Conservation (phyloP, 1,139 yeast species). For the Yamadazyma dushanensis region DNA sequence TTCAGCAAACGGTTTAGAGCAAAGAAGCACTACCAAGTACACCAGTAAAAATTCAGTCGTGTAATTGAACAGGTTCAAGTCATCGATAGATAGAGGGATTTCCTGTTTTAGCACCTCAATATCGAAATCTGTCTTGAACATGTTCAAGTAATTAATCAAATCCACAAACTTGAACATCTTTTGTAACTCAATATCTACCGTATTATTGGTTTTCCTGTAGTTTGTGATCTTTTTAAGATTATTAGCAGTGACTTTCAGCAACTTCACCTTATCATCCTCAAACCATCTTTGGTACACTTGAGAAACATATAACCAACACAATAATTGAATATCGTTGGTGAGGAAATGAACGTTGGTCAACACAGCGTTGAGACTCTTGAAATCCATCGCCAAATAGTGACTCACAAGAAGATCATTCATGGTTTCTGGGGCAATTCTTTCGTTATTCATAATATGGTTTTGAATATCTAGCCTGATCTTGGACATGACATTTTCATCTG, state of each 20-base stretch:
- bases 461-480: too few relatives aligned
- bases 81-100: not conserved
- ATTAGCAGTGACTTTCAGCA: slow-evolving; percentile 7
- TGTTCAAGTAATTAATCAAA: slow-evolving; percentile 8
- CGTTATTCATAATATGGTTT: slow-evolving; percentile 9
- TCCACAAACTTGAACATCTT: not conserved
- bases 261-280: slow-evolving; percentile 8
- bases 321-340: slow-evolving; percentile 9
- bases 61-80: slow-evolving; percentile 6
- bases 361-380: slow-evolving; percentile 7
- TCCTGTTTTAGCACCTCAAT: slow-evolving; percentile 3
- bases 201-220: slow-evolving; percentile 1
- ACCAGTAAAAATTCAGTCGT: slow-evolving; percentile 11
- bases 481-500: too few relatives aligned
- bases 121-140: slow-evolving; percentile 7
- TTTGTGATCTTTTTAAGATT: slow-evolving; percentile 11
- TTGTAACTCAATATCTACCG: slow-evolving; percentile 4
- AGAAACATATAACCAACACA: slow-evolving; percentile 14
- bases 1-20: slow-evolving; percentile 13
- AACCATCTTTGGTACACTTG: slow-evolving; percentile 16
- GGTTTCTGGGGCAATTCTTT: slow-evolving; percentile 2
- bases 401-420: slow-evolving; percentile 9
- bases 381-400: slow-evolving; percentile 13
- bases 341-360: slow-evolving; percentile 9
- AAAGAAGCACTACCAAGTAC: slow-evolving; percentile 5